Evolutionary conservation across 1,284 basidiomycete genomes (phyloP), one percentile per base, ranked within the genome.

Genomic region (Ceratobasidium papillatum): DNA sequence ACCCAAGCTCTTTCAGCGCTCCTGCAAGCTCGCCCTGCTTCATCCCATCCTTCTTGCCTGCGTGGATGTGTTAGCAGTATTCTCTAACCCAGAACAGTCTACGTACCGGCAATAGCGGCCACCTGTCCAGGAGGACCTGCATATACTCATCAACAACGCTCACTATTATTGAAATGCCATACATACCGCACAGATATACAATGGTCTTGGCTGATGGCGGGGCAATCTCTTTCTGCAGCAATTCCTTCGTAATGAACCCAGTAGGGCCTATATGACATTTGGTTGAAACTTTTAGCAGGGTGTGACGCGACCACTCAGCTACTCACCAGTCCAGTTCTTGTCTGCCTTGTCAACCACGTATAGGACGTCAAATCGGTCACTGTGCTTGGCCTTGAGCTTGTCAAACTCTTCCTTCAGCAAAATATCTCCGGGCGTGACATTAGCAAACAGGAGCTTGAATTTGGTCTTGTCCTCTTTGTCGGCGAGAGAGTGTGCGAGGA

Each of bases 401-500:
- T 96, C 94, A 79, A 96, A 89, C 80, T 95, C 88, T 79, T 94
- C 89, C 54, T 90, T 89, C 75, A 98, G 86, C 62, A 98, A 89
- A 78, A 99, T 97, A 82, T 99, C 97, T 77, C 89, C 86, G 81
- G 96, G 93, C n/a, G 92, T 88, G 68, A 94, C 88, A 84, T 99
- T 99, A 56, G 93, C 91, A 84, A 94, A 99, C 79, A 99, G 84
- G 74, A 99, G 86, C 64, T 93, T 98, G 84, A 94, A 97, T 81
- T 96, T 95, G 78, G 98, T 99, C 85, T 92, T 96, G 89, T 99
- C 98, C 78, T 93, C 89, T 1, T 85, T 80, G n/a, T 82, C 63
- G 47, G 76, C 68, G 72, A 96, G 87, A 3, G 93, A 91, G 82
- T 95, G 88, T 62, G 85, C 86, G 75, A 96, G 82, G 79, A 96